phyloP scores from a whole-genome alignment of 768 basidiomycete species.

The Collybia sordida region DNA sequence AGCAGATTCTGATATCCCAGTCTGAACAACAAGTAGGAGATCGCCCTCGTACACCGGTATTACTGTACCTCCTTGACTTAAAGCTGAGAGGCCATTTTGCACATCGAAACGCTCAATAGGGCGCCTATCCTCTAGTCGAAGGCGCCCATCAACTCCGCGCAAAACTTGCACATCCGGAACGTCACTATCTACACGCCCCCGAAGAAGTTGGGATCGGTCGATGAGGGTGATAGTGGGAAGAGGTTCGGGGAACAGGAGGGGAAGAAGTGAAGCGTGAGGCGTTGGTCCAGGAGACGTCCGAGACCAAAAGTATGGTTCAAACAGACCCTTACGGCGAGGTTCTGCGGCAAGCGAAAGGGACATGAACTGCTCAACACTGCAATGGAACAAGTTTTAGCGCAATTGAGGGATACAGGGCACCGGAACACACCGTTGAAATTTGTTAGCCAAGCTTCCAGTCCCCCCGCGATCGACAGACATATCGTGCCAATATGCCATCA shows the following conservation, averaged over 20 bases:
- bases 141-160: constrained; percentile 48
- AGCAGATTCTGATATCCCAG: constrained; percentile 43
- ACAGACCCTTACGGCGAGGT: constrained; percentile 69
- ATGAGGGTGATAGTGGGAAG: constrained; percentile 67
- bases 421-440: constrained; percentile 60
- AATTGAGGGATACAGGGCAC: constrained; percentile 1
- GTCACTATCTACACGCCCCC: constrained; percentile 72
- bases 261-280: constrained; percentile 50
- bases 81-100: constrained; percentile 33
- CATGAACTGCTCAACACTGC: constrained; percentile 75
- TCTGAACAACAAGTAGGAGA: constrained; percentile 67
- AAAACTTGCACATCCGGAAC: constrained; percentile 59
- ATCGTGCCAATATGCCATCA: constrained; percentile 60
- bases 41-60: constrained; percentile 78
- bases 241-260: constrained; percentile 76
- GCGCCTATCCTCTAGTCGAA: constrained; percentile 35
- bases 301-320: constrained; percentile 78
- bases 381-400: neutral
- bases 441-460: constrained; percentile 42
- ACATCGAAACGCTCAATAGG: constrained; percentile 29
- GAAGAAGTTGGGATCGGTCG: constrained; percentile 62
- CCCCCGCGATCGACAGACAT: constrained; percentile 40
- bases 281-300: constrained; percentile 34
- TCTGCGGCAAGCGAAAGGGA: constrained; percentile 75
- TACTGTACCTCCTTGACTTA: constrained; percentile 61